Conservation (phyloP, 805 yeast species). For the Candida methanosorbosa region DNA sequence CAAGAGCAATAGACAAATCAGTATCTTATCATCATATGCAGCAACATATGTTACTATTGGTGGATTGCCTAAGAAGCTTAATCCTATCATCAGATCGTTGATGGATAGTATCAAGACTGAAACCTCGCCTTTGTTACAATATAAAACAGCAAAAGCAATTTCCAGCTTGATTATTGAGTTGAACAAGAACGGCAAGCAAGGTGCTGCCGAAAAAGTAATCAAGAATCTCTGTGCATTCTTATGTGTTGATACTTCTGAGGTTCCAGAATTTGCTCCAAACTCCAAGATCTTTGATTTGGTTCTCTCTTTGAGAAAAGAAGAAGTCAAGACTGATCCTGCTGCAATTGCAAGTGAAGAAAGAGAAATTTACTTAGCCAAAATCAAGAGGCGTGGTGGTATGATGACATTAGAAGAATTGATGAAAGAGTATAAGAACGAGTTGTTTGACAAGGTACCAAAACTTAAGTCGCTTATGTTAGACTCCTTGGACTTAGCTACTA, state of each 20-base stretch:
- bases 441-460: constrained; percentile 60
- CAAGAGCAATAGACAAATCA: constrained; percentile 38
- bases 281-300: constrained; percentile 44
- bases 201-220: constrained; percentile 79
- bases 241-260: constrained; percentile 93
- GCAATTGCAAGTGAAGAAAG: constrained; percentile 53
- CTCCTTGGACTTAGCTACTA: constrained; percentile 35
- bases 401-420: constrained; percentile 57
- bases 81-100: constrained; percentile 77
- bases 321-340: constrained; percentile 50
- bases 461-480: constrained; percentile 56
- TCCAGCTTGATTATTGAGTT: constrained; percentile 57
- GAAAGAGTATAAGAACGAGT: constrained; percentile 36
- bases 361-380: constrained; percentile 63
- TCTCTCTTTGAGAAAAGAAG: constrained; percentile 73
- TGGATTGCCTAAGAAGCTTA: constrained; percentile 78
- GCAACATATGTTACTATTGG: constrained; percentile 57
- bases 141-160: constrained; percentile 61
- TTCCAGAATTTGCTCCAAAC: constrained; percentile 80
- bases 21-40: constrained; percentile 69
- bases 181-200: constrained; percentile 45
- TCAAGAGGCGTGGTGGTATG: constrained; percentile 81
- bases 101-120: constrained; percentile 91
- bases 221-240: constrained; percentile 87
- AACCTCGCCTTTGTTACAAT: constrained; percentile 55